phyloP scores from a whole-genome alignment of 495 filamentous ascomycete species.

The Aspergillus nanangensis region DNA sequence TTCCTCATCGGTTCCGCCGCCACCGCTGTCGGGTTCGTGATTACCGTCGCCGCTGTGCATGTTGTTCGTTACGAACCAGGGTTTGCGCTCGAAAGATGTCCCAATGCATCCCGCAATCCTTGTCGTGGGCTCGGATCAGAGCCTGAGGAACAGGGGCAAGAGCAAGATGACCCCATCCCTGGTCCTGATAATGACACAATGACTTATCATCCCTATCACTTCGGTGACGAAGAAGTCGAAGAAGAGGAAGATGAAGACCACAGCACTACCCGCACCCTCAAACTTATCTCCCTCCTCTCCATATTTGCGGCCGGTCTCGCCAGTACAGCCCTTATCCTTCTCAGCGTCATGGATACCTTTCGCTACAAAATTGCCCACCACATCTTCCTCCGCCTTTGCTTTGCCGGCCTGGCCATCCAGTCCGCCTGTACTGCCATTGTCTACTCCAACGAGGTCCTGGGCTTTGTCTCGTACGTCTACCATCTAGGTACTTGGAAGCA shows the following conservation, averaged over 20 bases:
- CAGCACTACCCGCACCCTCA: constrained; percentile 12
- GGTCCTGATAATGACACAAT: no score
- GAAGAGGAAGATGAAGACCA: constrained; percentile 11
- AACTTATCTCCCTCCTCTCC: constrained; percentile 15
- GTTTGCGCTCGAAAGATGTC: constrained; percentile 13
- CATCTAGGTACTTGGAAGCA: constrained; percentile 11
- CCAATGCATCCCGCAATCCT: background rate
- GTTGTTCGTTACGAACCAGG: constrained; percentile 21
- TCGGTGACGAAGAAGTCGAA: constrained; percentile 6
- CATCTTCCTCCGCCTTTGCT: constrained; percentile 17
- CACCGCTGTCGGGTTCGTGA: constrained; percentile 17
- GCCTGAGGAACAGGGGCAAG: background rate
- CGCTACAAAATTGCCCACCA: constrained; percentile 15
- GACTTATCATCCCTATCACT: background rate
- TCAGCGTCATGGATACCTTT: constrained; percentile 21
- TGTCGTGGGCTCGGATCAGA: background rate
- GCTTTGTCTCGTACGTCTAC: constrained; percentile 12
- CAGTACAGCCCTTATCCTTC: constrained; percentile 16
- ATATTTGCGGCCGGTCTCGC: constrained; percentile 15
- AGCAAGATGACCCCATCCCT: background rate
- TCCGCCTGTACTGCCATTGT: constrained; percentile 18
- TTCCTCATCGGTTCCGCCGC: constrained; percentile 19
- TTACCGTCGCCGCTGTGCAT: constrained; percentile 17
- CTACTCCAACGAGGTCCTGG: constrained; percentile 18
- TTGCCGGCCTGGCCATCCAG: constrained; percentile 16